Evolutionary conservation across 495 filamentous ascomycete genomes (phyloP).

Genomic region (Jackrogersella multiformis): DNA sequence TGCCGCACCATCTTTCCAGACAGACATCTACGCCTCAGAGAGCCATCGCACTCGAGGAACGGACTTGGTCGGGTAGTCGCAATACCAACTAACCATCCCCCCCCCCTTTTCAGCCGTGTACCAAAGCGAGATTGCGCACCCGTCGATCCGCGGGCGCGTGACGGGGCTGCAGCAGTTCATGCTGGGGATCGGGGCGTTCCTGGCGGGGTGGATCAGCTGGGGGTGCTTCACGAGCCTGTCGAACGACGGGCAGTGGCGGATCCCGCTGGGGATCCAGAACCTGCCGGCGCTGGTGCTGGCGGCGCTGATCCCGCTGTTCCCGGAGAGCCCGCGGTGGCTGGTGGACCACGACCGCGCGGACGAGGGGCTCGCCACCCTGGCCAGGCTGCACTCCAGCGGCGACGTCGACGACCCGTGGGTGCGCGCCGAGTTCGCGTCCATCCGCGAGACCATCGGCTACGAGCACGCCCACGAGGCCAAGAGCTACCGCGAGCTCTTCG

Average conservation of each 20-base stretch:
- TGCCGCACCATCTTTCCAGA: background rate
- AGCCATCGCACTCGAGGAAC: no score
- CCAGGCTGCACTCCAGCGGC: constrained; percentile 66
- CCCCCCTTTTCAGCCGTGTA: constrained; percentile 56
- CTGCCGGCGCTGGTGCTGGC: constrained; percentile 66
- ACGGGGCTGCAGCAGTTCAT: constrained; percentile 70
- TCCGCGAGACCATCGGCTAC: constrained; percentile 67
- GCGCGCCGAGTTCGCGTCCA: constrained; percentile 71
- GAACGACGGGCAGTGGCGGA: constrained; percentile 61
- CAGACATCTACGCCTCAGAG: no score
- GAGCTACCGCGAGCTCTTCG: constrained; percentile 73
- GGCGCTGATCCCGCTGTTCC: constrained; percentile 65
- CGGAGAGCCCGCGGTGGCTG: constrained; percentile 68
- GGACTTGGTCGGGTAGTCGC: no score
- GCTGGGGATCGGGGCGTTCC: constrained; percentile 64
- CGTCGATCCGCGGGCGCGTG: constrained; percentile 61
- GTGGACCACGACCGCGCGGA: constrained; percentile 62
- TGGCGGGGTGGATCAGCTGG: constrained; percentile 57
- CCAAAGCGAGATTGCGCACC: constrained; percentile 61
- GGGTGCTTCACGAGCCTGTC: constrained; percentile 48
- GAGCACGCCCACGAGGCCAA: constrained; percentile 72
- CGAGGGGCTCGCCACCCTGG: constrained; percentile 66
- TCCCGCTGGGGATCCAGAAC: constrained; percentile 66
- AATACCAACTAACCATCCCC: constrained; percentile 54
- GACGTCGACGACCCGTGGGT: constrained; percentile 68